These are phyloP conservation scores for Mrakia frigida DNA, from an alignment of 768 basidiomycete species.

Conservation along the genomic window DNA sequence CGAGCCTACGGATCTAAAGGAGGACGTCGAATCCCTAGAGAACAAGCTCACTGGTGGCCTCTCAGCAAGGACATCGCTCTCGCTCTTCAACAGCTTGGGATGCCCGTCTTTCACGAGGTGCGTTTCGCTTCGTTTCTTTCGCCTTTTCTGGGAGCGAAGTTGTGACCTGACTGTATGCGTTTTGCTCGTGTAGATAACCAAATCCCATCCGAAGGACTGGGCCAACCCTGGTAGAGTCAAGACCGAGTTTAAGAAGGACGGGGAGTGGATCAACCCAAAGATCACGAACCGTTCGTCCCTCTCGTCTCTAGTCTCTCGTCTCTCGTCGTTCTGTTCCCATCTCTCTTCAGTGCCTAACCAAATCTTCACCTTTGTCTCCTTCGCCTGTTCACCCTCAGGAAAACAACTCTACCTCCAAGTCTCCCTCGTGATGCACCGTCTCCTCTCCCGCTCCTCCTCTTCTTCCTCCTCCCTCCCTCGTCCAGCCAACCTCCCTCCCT, in stretches of 20 bases:
- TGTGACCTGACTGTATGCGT: neutral
- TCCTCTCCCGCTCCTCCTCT: too few relatives aligned
- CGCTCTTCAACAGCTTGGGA: slow-evolving; percentile 67
- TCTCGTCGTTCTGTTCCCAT: neutral
- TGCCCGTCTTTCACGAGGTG: slow-evolving; percentile 80
- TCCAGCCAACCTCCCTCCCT: neutral
- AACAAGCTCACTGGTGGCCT: slow-evolving; percentile 88
- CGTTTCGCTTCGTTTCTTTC: slow-evolving; percentile 26
- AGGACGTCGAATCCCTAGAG: slow-evolving; percentile 57
- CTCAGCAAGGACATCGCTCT: slow-evolving; percentile 87
- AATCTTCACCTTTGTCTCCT: too few relatives aligned
- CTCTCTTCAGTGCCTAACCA: neutral
- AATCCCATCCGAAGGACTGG: slow-evolving; percentile 93
- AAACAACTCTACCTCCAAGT: slow-evolving; percentile 32
- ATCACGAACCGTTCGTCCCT: slow-evolving; percentile 46
- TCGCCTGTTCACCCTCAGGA: neutral
- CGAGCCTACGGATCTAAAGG: slow-evolving; percentile 70
- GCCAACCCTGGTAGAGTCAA: slow-evolving; percentile 94
- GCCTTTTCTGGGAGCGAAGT: neutral
- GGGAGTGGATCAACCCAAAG: slow-evolving; percentile 41
- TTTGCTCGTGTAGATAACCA: slow-evolving; percentile 50
- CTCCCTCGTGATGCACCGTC: slow-evolving; percentile 13
- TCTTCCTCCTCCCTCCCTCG: neutral
- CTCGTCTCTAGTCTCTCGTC: neutral
- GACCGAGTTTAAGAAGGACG: slow-evolving; percentile 53